phyloP scores from a whole-genome alignment of 306 rosid species.

The Trifolium fragiferum region DNA sequence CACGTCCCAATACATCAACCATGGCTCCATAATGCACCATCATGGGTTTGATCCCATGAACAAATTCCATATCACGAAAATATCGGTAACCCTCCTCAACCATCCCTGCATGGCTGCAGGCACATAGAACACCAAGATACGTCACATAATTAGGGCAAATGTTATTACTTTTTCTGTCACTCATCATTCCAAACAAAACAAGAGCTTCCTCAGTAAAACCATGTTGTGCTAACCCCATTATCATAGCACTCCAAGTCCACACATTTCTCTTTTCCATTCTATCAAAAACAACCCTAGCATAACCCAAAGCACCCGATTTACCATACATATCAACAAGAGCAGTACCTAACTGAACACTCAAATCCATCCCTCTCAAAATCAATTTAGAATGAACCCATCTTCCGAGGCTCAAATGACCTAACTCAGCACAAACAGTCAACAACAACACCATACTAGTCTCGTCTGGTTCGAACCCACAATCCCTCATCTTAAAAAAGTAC shows the following conservation, averaged over 20 bases:
- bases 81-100: constrained; percentile 66
- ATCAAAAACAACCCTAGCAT: constrained; percentile 64
- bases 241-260: constrained; percentile 98
- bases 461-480: constrained; percentile 71
- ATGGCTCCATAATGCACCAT: constrained; percentile 81
- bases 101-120: constrained; percentile 89
- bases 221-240: constrained; percentile 84
- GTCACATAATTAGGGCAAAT: constrained; percentile 78
- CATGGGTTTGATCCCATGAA: constrained; percentile 71
- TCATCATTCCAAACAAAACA: constrained; percentile 57
- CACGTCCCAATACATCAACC: constrained; percentile 86
- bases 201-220: constrained; percentile 82
- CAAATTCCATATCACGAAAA: constrained; percentile 68
- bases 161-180: constrained; percentile 30
- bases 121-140: constrained; percentile 82
- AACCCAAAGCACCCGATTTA: constrained; percentile 69
- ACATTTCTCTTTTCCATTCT: constrained; percentile 70
- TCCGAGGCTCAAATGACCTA: constrained; percentile 84
- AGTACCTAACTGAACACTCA: constrained; percentile 72
- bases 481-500: constrained; percentile 69
- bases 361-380: constrained; percentile 63
- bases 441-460: constrained; percentile 84
- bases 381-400: constrained; percentile 75
- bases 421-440: constrained; percentile 70
- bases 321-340: constrained; percentile 91